A percentile compares a stretch with the other conserved stretches of the same genome.
phyloP scores from a whole-genome alignment of 495 filamentous ascomycete species.

The Hypoxylon rickii region DNA sequence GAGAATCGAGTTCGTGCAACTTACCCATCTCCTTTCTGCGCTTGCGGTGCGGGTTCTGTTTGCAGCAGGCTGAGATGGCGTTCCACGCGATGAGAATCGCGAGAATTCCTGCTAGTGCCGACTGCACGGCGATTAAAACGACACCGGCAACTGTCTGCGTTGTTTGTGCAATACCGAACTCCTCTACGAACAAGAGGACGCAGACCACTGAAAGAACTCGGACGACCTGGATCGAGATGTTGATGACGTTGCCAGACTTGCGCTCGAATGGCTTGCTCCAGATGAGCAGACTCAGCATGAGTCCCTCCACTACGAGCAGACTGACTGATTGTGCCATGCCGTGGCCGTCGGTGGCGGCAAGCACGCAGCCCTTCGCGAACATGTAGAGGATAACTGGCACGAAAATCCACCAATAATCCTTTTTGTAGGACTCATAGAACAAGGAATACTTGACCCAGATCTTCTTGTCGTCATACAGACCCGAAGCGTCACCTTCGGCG shows the following conservation, averaged over 20 bases:
- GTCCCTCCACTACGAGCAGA: constrained; percentile 78
- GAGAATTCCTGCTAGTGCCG: constrained; percentile 77
- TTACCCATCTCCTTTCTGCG: constrained; percentile 83
- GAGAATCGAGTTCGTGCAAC: constrained; percentile 34
- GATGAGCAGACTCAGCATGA: constrained; percentile 71
- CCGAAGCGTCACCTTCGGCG: constrained; percentile 70
- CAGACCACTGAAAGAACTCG: constrained; percentile 88
- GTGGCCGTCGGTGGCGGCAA: constrained; percentile 86
- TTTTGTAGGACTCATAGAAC: constrained; percentile 95
- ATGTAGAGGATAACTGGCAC: constrained; percentile 90
- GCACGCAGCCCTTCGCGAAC: constrained; percentile 84
- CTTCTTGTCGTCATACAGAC: constrained; percentile 84
- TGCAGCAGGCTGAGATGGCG: constrained; percentile 77
- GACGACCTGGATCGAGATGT: constrained; percentile 91
- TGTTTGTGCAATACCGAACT: constrained; percentile 86
- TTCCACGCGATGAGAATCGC: constrained; percentile 92
- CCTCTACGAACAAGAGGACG: constrained; percentile 91
- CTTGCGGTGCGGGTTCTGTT: constrained; percentile 87
- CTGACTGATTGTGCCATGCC: constrained; percentile 79
- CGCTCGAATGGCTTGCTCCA: constrained; percentile 87
- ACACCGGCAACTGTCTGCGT: constrained; percentile 93
- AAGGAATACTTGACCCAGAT: constrained; percentile 94
- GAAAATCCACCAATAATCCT: constrained; percentile 95
- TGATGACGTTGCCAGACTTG: constrained; percentile 87
- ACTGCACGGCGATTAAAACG: constrained; percentile 87